Base-by-base conservation (phyloP, 306 rosid species). In the Hylodesmum podocarpum region DNA sequence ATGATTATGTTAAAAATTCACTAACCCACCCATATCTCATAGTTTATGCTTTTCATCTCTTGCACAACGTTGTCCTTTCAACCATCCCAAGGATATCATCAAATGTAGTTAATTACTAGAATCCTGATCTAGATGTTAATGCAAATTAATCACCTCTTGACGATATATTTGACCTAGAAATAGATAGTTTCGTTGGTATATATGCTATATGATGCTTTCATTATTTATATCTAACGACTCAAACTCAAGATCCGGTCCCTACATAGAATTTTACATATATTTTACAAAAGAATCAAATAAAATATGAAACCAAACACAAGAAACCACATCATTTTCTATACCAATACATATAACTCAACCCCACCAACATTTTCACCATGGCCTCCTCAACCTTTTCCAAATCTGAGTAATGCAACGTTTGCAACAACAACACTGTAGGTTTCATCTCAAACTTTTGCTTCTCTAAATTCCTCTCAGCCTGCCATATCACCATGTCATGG, bases 361-460 rank as follows among this genome's bases (percentile, higher is more conserved):
- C 97, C 21, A 89, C 86, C 84, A 91, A 75, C 7, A 85, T 86
- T 49, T 83, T 87, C 8, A 86, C 87, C 65, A 89, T 86, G n/a
- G 87, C 90, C 11, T 89, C 86, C 76, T 91, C 97, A 25, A 86
- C 81, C 84, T 88, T 91, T 82, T 91, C 93, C 89, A 91, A 82
- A 39, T 91, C 85, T 0, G 97, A 86, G 63, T 88, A 91, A 80
- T 91, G 94, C 82, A 91, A 29, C 0, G 97, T 91, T 77, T 91
- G 95, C 76, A 89, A 41, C 81, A 91, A 59, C 82, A 88, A 13
- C 47, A 80, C 87, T 12, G 84, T 75, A 0, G 88, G 84, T 66
- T 39, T 78, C 0, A 58, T 72, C 4, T 85, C 89, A 21, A 80
- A 82, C 76, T 73, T 83, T 18, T 69, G 85, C 70, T 68, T 85